These are phyloP conservation scores for Penicillium rolfsii DNA, from an alignment of 2,329 filamentous ascomycete genomes.

Conservation along the genomic window DNA sequence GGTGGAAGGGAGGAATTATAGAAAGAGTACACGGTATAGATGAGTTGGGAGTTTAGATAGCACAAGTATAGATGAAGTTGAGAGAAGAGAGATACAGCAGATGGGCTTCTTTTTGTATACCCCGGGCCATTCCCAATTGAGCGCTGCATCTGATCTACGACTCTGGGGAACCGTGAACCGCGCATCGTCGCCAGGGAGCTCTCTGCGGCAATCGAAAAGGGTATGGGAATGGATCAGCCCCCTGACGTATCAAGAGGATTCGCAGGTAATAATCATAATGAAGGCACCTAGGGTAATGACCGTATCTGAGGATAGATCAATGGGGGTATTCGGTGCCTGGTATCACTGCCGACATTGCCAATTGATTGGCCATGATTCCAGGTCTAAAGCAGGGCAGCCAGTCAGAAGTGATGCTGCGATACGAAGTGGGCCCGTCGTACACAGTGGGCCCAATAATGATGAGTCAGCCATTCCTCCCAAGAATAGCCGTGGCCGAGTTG, in stretches of 20 bases:
- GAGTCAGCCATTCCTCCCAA: slow-evolving; percentile 32
- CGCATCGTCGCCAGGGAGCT: slow-evolving; percentile 26
- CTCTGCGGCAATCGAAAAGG: slow-evolving; percentile 9
- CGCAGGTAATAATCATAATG: background rate
- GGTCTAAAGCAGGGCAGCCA: slow-evolving; percentile 29
- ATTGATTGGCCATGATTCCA: slow-evolving; percentile 18
- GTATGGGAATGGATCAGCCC: slow-evolving; percentile 30
- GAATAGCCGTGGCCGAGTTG: slow-evolving; percentile 13
- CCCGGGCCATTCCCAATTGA: slow-evolving; percentile 30
- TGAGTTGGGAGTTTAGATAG: background rate
- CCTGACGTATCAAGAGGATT: slow-evolving; percentile 21
- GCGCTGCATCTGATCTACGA: slow-evolving; percentile 30
- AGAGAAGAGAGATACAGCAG: slow-evolving; percentile 14
- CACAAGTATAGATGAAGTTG: background rate
- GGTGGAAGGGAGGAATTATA: slow-evolving; percentile 6
- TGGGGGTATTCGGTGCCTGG: slow-evolving; percentile 27
- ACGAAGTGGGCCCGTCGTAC: slow-evolving; percentile 7
- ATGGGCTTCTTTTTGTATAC: slow-evolving; percentile 29
- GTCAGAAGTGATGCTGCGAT: slow-evolving; percentile 10
- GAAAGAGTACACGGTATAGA: background rate
- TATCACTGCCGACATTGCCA: slow-evolving; percentile 13
- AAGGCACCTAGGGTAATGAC: background rate
- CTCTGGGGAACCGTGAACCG: slow-evolving; percentile 25
- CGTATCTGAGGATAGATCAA: background rate
- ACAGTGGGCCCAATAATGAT: slow-evolving; percentile 26